Evolutionary conservation across 140 eudicot species (phyloP).

Genomic region (Flaveria floridana): DNA sequence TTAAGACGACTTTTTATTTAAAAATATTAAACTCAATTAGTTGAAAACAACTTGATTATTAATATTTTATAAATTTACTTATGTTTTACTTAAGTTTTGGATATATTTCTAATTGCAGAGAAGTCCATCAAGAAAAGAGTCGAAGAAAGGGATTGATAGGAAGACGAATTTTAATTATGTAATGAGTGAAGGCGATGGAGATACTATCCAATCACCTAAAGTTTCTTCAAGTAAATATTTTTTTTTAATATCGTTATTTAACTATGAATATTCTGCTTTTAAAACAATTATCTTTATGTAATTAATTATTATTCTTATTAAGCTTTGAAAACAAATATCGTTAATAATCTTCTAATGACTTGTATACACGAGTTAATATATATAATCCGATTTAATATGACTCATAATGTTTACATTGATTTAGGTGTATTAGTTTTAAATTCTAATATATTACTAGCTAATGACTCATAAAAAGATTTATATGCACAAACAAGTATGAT

Average conservation of each 20-base stretch:
- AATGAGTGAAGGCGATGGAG: conserved; percentile 34
- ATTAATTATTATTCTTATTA: too few species aligned
- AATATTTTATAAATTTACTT: not conserved
- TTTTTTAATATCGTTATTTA: not conserved
- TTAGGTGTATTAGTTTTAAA: not conserved
- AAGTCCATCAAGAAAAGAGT: conserved; percentile 57
- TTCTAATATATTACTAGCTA: not conserved
- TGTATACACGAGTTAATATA: too few species aligned
- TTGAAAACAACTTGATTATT: not conserved
- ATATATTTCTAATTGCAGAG: conserved; percentile 48
- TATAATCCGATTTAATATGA: too few species aligned
- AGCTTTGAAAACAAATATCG: too few species aligned
- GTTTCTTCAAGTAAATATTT: conserved; percentile 33
- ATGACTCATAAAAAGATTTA: conserved; percentile 3
- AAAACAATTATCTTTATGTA: too few species aligned
- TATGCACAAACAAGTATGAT: not conserved
- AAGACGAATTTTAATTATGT: conserved; percentile 36
- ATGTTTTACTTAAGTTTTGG: not conserved
- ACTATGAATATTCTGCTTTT: too few species aligned
- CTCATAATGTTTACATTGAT: not conserved
- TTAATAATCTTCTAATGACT: too few species aligned
- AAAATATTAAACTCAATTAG: not conserved
- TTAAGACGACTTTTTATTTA: conserved; percentile 8
- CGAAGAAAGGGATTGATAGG: conserved; percentile 41
- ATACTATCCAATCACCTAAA: conserved; percentile 45